Percentiles rank a stretch among this genome's conserved stretches.
Evolutionary conservation across 129 eudicot genomes (phyloP).

Genomic region (Tagetes patula): DNA sequence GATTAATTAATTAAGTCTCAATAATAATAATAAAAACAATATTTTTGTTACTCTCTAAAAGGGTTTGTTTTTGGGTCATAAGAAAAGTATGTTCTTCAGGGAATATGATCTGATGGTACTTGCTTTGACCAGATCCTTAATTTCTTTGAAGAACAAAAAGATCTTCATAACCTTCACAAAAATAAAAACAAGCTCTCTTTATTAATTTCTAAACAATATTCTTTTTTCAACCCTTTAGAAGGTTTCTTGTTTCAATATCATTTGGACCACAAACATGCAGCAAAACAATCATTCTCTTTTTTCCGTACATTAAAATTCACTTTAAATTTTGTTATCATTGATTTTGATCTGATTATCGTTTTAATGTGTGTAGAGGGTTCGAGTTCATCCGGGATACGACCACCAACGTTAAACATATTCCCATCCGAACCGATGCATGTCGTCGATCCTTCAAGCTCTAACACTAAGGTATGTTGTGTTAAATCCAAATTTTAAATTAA

Average conservation of each 20-base stretch:
- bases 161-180: constrained; percentile 23
- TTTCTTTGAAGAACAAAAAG: constrained; percentile 35
- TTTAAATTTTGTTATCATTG: neutral
- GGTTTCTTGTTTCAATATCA: constrained; percentile 30
- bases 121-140: constrained; percentile 75
- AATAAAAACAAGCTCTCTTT: constrained; percentile 28
- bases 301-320: constrained; percentile 7
- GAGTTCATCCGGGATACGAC: constrained; percentile 55
- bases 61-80: constrained; percentile 41
- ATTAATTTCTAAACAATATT: constrained; percentile 26
- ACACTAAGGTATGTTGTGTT: constrained; percentile 43
- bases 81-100: constrained; percentile 47
- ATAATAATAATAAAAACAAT: neutral
- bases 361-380: constrained; percentile 44
- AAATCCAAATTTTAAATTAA: constrained; percentile 11
- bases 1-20: neutral
- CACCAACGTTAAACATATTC: constrained; percentile 89
- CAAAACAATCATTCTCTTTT: constrained; percentile 34
- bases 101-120: constrained; percentile 51
- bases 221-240: constrained; percentile 36
- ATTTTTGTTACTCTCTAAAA: constrained; percentile 21
- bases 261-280: constrained; percentile 51
- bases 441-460: constrained; percentile 60
- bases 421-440: constrained; percentile 98
- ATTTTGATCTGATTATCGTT: no score